phyloP scores from a whole-genome alignment of 1,139 yeast species.

The Suhomyces maxii region DNA sequence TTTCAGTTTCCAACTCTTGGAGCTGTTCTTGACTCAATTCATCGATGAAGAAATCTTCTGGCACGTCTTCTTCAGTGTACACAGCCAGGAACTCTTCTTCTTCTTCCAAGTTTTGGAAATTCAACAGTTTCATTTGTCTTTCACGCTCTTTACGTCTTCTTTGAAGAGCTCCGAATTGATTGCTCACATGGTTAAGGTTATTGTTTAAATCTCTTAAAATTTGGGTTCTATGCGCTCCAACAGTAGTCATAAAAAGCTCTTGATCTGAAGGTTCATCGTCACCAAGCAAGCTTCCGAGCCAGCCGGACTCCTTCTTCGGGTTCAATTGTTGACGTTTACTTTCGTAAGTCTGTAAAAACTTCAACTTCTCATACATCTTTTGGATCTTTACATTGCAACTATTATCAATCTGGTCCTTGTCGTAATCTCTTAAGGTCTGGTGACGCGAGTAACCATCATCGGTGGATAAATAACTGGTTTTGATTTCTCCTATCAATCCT shows the following conservation, averaged over 20 bases:
- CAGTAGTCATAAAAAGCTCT: conserved; percentile 26
- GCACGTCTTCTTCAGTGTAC: conserved; percentile 10
- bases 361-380: conserved; percentile 50
- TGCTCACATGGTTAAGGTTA: conserved; percentile 34
- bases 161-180: conserved; percentile 42
- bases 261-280: conserved; percentile 32
- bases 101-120: conserved; percentile 41
- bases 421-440: conserved; percentile 36
- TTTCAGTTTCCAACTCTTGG: conserved; percentile 70
- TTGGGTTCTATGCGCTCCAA: conserved; percentile 38
- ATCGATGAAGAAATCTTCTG: conserved; percentile 17
- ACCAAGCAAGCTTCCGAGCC: conserved; percentile 29
- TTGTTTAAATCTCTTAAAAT: conserved; percentile 40
- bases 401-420: conserved; percentile 56
- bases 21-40: conserved; percentile 59
- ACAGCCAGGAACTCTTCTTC: conserved; percentile 17
- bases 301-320: conserved; percentile 19
- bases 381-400: conserved; percentile 54
- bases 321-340: conserved; percentile 34
- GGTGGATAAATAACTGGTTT: conserved; percentile 45
- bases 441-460: conserved; percentile 20
- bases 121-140: conserved; percentile 38
- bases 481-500: conserved; percentile 39
- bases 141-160: conserved; percentile 43
- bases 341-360: conserved; percentile 53